These are phyloP conservation scores for Entomortierella chlamydospora DNA, from an alignment of 192 early-diverging fungal genomes.

Conservation along the genomic window DNA sequence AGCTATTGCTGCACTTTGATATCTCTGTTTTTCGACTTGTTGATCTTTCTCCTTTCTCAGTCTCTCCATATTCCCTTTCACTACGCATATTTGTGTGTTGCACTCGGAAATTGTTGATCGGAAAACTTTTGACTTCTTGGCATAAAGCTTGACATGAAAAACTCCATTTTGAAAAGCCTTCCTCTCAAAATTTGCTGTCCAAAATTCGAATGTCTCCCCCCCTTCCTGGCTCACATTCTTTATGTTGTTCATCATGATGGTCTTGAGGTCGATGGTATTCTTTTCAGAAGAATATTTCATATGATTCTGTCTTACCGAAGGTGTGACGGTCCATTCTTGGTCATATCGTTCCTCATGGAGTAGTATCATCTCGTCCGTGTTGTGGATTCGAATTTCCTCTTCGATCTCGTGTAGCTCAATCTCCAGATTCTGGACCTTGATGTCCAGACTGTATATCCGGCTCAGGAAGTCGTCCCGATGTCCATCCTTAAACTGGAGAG, in stretches of 20 bases:
- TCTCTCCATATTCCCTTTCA: too few species aligned
- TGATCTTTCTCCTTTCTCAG: too few species aligned
- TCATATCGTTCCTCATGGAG: too few species aligned
- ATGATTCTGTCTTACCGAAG: neutral
- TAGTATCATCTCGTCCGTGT: neutral
- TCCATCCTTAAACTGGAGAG: neutral
- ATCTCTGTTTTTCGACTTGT: too few species aligned
- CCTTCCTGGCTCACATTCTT: neutral
- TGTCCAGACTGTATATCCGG: neutral
- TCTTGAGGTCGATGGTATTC: neutral
- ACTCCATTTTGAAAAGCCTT: neutral
- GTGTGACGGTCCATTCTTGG: too few species aligned
- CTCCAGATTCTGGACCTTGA: neutral
- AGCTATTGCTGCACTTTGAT: too few species aligned
- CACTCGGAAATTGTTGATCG: too few species aligned
- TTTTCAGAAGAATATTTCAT: neutral
- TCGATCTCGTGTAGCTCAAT: neutral
- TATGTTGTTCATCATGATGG: neutral
- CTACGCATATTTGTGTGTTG: too few species aligned
- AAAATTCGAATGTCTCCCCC: neutral
- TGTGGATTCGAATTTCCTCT: neutral
- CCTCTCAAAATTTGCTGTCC: neutral
- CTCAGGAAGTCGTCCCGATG: neutral
- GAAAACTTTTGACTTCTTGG: neutral
- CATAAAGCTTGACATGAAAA: constrained; percentile 5